phyloP scores from a whole-genome alignment of 768 basidiomycete genomes.

The Aureoboletus auriporus region DNA sequence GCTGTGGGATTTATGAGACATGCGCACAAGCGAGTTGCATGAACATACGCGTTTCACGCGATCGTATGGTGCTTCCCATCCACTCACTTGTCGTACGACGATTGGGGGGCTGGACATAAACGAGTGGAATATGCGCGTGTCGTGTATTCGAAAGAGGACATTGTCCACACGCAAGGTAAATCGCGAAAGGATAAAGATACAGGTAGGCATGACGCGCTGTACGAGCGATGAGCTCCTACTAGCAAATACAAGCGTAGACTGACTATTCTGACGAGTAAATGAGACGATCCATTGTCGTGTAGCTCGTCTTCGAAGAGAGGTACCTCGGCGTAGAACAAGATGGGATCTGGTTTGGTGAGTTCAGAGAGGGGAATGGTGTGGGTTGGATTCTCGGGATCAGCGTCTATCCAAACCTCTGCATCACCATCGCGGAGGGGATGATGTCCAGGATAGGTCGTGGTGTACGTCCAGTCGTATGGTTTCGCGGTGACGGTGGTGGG shows the following conservation, averaged over 20 bases:
- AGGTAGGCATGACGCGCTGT: slow-evolving; percentile 96
- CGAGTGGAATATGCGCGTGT: slow-evolving; percentile 87
- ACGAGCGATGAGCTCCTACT: not conserved
- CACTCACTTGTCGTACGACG: slow-evolving; percentile 76
- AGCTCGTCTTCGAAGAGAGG: slow-evolving; percentile 95
- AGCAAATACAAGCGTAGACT: slow-evolving; percentile 27
- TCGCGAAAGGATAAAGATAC: slow-evolving; percentile 84
- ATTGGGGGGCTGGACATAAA: slow-evolving; percentile 58
- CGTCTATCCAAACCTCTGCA: slow-evolving; percentile 43
- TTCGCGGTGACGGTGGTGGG: slow-evolving; percentile 74
- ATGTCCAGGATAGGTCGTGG: slow-evolving; percentile 79
- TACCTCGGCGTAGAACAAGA: slow-evolving; percentile 96
- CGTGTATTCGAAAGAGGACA: slow-evolving; percentile 86
- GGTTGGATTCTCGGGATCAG: slow-evolving; percentile 50
- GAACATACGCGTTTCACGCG: slow-evolving; percentile 66
- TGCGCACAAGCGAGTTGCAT: not conserved
- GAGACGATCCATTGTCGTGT: slow-evolving; percentile 93
- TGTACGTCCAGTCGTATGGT: slow-evolving; percentile 98
- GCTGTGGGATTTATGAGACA: slow-evolving; percentile 35
- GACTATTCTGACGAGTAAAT: slow-evolving; percentile 82
- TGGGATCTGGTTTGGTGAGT: slow-evolving; percentile 87
- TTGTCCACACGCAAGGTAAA: slow-evolving; percentile 94
- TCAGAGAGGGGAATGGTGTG: slow-evolving; percentile 81
- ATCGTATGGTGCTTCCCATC: slow-evolving; percentile 90
- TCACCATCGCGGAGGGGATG: slow-evolving; percentile 13